Base-by-base conservation (phyloP, 225 moss, liverwort and hornwort genomes). In the Marchantia paleacea region DNA sequence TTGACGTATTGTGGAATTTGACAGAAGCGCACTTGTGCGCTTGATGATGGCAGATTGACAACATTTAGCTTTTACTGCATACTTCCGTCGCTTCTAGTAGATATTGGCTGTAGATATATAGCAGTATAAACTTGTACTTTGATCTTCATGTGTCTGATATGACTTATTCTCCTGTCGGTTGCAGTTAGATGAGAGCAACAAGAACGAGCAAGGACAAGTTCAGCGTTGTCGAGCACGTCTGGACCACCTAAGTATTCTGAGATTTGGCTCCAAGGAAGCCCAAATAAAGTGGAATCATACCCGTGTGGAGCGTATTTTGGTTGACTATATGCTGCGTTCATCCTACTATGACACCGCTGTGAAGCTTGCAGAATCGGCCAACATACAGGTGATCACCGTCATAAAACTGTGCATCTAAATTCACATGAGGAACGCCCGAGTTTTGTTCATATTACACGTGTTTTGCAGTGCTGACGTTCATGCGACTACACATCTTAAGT, bases 111-210 rank as follows among this genome's bases (percentile, higher is more conserved):
- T 39, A 39, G 3, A 39, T 39, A 39, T 5, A 58, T 9, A 58
- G 58, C 58, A 58, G 20, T 20, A 18, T 58, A 16, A 58, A 9
- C 58, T 9, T 58, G 18, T 18, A 58, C 0, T 15, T 20, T 58
- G 58, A 58, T 58, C 14, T 58, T 58, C 58, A 1, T 58, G 58
- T 15, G 16, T 58, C 20, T 58, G 58, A 58, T 20, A 58, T 15
- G 20, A 24, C 12, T 26, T 0, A 51, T 7, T 52, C 10, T 7
- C 14, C 52, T 75, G 12, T 50, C 30, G 28, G 19, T 82, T 53
- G 89, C 94, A 96, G 95, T 85, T 99, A 86, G 95, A 95, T 84
- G 99, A 99, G 89, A 92, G 92, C 88, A 92, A 95, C 89, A 94
- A 85, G 88, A 92, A 89, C 82, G 99, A 99, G 81, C 94, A 92